phyloP scores from a whole-genome alignment of 2,329 filamentous ascomycete species.

The Mycocentrospora acerina region DNA sequence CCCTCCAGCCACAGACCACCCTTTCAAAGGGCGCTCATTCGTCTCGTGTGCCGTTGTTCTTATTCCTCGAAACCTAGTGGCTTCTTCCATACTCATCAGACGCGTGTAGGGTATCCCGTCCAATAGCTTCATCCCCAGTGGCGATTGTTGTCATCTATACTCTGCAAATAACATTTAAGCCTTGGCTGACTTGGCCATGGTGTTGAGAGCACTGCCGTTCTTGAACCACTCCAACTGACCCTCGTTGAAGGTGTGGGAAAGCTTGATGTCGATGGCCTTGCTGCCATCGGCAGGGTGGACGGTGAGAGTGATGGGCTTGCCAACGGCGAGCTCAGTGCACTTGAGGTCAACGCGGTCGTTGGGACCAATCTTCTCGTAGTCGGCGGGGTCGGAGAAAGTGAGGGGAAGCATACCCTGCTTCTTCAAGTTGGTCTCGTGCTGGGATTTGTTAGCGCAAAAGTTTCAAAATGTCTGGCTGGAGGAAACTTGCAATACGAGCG shows the following conservation, averaged over 20 bases:
- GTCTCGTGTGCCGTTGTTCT: slow-evolving; percentile 19
- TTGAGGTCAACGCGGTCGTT: slow-evolving; percentile 90
- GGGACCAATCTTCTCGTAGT: slow-evolving; percentile 96
- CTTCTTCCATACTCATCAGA: slow-evolving; percentile 17
- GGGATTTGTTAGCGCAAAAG: slow-evolving; percentile 9
- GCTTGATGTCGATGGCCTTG: slow-evolving; percentile 74
- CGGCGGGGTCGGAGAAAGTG: slow-evolving; percentile 89
- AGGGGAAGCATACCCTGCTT: slow-evolving; percentile 99
- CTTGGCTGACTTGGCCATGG: slow-evolving; percentile 78
- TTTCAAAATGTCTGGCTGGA: not conserved
- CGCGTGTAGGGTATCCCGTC: slow-evolving; percentile 24
- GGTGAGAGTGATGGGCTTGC: slow-evolving; percentile 86
- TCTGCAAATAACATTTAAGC: slow-evolving; percentile 19
- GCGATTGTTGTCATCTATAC: slow-evolving; percentile 12
- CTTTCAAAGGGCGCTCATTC: slow-evolving; percentile 16
- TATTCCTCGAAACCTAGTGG: slow-evolving; percentile 17
- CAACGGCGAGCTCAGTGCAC: slow-evolving; percentile 85
- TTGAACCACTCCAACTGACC: slow-evolving; percentile 99
- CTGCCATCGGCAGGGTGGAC: slow-evolving; percentile 87
- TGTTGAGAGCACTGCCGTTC: slow-evolving; percentile 96
- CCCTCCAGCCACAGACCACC: slow-evolving; percentile 16
- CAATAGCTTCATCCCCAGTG: slow-evolving; percentile 38
- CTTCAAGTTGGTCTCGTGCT: slow-evolving; percentile 99
- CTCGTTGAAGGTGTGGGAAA: slow-evolving; percentile 97
- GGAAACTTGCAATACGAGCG: slow-evolving; percentile 74